Base-by-base conservation (phyloP, 2,329 filamentous ascomycete genomes). In the Trichoderma afroharzianum region DNA sequence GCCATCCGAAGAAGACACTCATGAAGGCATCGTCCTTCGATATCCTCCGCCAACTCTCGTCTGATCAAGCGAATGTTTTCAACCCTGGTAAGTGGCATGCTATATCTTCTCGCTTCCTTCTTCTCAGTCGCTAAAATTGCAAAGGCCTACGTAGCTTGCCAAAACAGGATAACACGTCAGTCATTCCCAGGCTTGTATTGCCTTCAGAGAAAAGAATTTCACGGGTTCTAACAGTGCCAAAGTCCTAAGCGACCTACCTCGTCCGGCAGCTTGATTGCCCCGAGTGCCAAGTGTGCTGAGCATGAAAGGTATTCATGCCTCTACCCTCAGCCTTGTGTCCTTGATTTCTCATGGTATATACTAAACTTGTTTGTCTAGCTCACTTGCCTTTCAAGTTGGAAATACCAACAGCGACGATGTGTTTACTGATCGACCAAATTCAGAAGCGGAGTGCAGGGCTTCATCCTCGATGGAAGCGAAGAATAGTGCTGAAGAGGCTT, bases 351-450 rank as follows among this genome's bases (percentile, higher is more conserved):
- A 14, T 2, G 26, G 8, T 8, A 12, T 43, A 8, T 6, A 7
- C 26, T 58, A 12, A 59, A 33, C 24, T 12, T 33, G 4, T 39
- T 9, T 15, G 21, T 21, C 32, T 36, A 73, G 70, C 50, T 59
- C 71, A 14, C 53, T 69, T 39, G 58, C 69, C 32, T 73, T 73
- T 43, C 72, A 73, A 64, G 58, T 71, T 39, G 72, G 72, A 15
- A 39, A 47, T 33, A 21, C 63, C 26, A 39, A 39, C n/a, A 53
- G 26, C 8, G 63, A 73, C 4, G 72, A 73, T 50, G 72, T 71
- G 4, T 71, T 72, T n/a, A 68, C 30, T 18, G 59, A 73, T 59
- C 21, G 7, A 3, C 18, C 59, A 32, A 5, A 7, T 1, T 6
- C 63, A 6, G 47, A 21, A 33, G 18, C 8, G n/a, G 26, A 14